Evolutionary conservation across 2,329 filamentous ascomycete genomes (phyloP), one percentile per base, ranked within the genome.

Genomic region (Ophidiomyces ophidiicola): DNA sequence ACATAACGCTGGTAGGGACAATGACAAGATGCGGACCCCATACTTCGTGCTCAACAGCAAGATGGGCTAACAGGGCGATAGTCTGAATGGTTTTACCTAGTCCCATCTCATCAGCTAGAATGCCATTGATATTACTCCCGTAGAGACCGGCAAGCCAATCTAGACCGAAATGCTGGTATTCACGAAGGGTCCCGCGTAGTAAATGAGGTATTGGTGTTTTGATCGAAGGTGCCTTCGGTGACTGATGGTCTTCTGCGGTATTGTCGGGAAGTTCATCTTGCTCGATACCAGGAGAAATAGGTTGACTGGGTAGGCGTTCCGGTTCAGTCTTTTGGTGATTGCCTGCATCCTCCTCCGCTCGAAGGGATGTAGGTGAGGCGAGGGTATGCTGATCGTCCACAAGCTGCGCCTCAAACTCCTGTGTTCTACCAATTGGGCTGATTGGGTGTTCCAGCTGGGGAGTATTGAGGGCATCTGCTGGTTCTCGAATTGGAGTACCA

Each of bases 11-110:
- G 2, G 90, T 98, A 1, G 90, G 90, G 1, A 98, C 90, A 44
- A 98, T 82, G 34, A 98, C 84, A 17, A 98, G 67, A 66, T 98
- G 90, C 1, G 90, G 86, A 0, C 92, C 90, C 92, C 90, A 98
- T 4, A 93, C 78, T 53, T 86, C 77, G 55, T 94, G 82, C 26
- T 85, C 73, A 46, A 87, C 87, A 6, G 92, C 90, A 24, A 98
- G 70, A 57, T 98, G 88, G 3, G 90, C 90, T 25, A 98, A 69
- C 2, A 98, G 68, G 3, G 92, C 80, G 52, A 98, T 98, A 0
- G 90, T 98, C 57, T 98, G 90, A 32, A 98, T 96, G 0, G 90
- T 98, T 62, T 98, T 98, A 6, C 90, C 90, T 2, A 98, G 72
- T 47, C 90, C 90, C 90, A 98, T 98, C 58, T 98, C 90, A 55